Evolutionary conservation across 2,329 filamentous ascomycete genomes (phyloP).

Genomic region (Curvularia sp.): DNA sequence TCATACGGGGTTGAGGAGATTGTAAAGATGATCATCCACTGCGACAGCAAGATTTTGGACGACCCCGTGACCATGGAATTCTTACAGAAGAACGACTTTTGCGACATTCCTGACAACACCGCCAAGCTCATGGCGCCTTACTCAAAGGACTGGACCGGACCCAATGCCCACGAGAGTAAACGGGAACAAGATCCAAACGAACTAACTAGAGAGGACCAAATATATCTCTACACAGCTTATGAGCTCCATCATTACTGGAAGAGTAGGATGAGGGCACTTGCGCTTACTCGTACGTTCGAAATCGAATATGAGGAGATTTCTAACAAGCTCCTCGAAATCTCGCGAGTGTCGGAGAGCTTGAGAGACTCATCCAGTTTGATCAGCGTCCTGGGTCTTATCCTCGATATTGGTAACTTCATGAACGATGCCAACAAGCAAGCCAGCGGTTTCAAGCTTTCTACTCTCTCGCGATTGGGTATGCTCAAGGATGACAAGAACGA

Average conservation of each 20-base stretch:
- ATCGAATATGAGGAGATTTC: slow-evolving; percentile 91
- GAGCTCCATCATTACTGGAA: slow-evolving; percentile 99
- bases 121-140: slow-evolving; percentile 93
- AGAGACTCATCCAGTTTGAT: slow-evolving; percentile 91
- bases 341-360: slow-evolving; percentile 84
- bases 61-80: slow-evolving; percentile 97
- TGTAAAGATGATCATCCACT: slow-evolving; percentile 93
- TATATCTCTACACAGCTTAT: slow-evolving; percentile 90
- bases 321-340: slow-evolving; percentile 83
- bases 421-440: slow-evolving; percentile 99
- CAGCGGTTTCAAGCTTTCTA: slow-evolving; percentile 96
- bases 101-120: slow-evolving; percentile 88
- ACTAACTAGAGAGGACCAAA: slow-evolving; percentile 92
- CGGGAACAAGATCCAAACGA: slow-evolving; percentile 88
- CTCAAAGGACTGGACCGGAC: slow-evolving; percentile 93
- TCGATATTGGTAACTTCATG: slow-evolving; percentile 99
- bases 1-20: slow-evolving; percentile 82
- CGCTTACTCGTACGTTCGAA: slow-evolving; percentile 83
- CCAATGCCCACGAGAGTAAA: slow-evolving; percentile 76
- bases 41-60: slow-evolving; percentile 85
- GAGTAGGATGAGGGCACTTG: slow-evolving; percentile 89
- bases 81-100: slow-evolving; percentile 88
- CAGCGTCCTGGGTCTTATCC: slow-evolving; percentile 93
- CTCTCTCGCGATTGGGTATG: slow-evolving; percentile 90
- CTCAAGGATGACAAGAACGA: slow-evolving; percentile 99